Evolutionary conservation across 495 filamentous ascomycete species (phyloP).

Genomic region (Penicillium herquei): DNA sequence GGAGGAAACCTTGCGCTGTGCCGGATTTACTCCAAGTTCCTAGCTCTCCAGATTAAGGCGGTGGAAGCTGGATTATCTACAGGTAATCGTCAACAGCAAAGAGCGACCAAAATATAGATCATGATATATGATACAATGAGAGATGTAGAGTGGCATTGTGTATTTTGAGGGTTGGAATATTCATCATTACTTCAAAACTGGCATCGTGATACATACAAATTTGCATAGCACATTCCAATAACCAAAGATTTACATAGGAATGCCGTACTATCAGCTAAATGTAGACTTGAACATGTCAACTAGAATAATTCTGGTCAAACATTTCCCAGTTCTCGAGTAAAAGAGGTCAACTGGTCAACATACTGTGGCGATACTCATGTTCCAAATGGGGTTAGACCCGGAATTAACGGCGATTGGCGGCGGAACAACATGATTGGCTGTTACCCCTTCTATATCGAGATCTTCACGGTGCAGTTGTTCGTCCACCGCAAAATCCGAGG

Average conservation of each 20-base stretch:
- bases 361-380: neutral
- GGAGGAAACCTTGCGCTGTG: conserved; percentile 75
- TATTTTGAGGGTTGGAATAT: too few species aligned
- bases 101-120: conserved; percentile 9
- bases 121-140: neutral
- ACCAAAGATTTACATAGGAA: too few species aligned
- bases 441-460: neutral
- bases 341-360: neutral
- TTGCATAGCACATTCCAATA: too few species aligned
- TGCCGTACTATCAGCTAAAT: too few species aligned
- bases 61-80: conserved; percentile 50
- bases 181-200: too few species aligned
- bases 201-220: too few species aligned
- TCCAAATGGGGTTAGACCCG: neutral
- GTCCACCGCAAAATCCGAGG: conserved; percentile 11
- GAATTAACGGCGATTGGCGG: conserved; percentile 14
- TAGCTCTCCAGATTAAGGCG: conserved; percentile 76
- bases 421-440: conserved; percentile 8
- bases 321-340: too few species aligned
- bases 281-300: too few species aligned
- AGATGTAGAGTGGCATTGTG: neutral
- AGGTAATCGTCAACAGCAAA: conserved; percentile 5
- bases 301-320: too few species aligned
- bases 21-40: conserved; percentile 65
- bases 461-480: neutral